phyloP scores from a whole-genome alignment of 805 yeast genomes.

The Pichia heedii region DNA sequence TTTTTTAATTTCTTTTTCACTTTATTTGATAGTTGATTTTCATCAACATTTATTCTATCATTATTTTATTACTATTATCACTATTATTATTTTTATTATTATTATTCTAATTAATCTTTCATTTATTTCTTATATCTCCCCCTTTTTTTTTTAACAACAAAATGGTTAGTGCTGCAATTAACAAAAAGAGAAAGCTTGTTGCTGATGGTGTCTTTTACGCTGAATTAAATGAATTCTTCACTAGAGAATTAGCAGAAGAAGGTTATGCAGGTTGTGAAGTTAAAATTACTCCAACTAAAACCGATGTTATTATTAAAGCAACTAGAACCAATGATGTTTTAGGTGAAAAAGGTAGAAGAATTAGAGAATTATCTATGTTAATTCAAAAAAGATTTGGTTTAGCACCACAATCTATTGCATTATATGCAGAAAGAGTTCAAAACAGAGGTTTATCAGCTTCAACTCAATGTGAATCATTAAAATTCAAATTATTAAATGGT shows the following conservation, averaged over 20 bases:
- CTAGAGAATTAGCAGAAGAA: constrained; percentile 99
- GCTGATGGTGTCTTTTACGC: constrained; percentile 99
- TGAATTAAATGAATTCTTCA: constrained; percentile 99
- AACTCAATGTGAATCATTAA: constrained; percentile 98
- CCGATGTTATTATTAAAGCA: constrained; percentile 98
- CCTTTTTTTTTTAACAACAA: neutral
- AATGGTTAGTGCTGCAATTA: neutral
- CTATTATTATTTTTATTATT: neutral
- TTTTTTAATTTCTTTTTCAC: no score
- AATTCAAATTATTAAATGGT: constrained; percentile 97
- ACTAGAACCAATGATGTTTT: constrained; percentile 97
- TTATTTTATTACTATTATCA: no score
- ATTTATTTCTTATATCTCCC: neutral
- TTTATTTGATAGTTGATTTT: no score
- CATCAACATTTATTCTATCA: no score
- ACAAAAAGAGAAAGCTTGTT: constrained; percentile 88
- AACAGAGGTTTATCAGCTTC: constrained; percentile 99
- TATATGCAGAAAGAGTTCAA: constrained; percentile 98
- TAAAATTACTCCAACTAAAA: constrained; percentile 95
- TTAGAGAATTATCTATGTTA: constrained; percentile 95
- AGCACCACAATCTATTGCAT: constrained; percentile 84
- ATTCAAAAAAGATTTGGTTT: constrained; percentile 98
- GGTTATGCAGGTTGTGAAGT: constrained; percentile 99
- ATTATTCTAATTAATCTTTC: neutral
- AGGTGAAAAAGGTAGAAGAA: constrained; percentile 99